Evolutionary conservation across 371 early-diverging fungal species (phyloP).

Genomic region (Parasitella parasitica): DNA sequence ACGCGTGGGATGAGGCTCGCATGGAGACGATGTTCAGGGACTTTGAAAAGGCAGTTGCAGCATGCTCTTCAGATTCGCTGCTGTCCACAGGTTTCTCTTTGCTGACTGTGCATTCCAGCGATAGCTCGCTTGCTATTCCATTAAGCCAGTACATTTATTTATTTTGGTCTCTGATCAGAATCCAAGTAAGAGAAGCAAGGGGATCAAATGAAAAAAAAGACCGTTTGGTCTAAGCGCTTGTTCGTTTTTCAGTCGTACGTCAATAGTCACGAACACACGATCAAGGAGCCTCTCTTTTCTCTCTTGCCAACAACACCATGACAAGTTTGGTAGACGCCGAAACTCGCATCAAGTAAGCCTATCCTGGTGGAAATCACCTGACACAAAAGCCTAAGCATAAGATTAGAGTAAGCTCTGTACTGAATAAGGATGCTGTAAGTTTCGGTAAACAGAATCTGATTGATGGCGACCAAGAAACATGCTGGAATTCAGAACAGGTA

Average conservation of each 20-base stretch:
- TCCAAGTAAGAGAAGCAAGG: neutral
- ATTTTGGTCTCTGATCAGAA: neutral
- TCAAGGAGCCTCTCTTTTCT: neutral
- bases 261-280: neutral
- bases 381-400: neutral
- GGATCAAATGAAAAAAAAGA: no score
- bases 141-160: constrained; percentile 55
- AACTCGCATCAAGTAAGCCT: constrained; percentile 64
- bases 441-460: constrained; percentile 84
- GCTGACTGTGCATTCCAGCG: constrained; percentile 17
- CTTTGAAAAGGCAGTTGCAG: constrained; percentile 4
- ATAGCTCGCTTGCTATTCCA: constrained; percentile 48
- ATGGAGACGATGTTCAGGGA: constrained; percentile 31
- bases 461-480: constrained; percentile 80
- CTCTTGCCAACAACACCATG: constrained; percentile 14
- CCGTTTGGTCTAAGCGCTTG: neutral
- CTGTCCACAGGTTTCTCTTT: neutral
- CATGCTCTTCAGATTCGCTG: neutral
- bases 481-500: constrained; percentile 95
- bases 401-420: constrained; percentile 84
- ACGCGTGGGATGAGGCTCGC: constrained; percentile 42
- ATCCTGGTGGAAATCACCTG: neutral
- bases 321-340: constrained; percentile 51
- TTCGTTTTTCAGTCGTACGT: neutral
- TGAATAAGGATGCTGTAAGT: constrained; percentile 73